Base-by-base conservation (phyloP, 208 protist species). In the Crithidia thermophila region DNA sequence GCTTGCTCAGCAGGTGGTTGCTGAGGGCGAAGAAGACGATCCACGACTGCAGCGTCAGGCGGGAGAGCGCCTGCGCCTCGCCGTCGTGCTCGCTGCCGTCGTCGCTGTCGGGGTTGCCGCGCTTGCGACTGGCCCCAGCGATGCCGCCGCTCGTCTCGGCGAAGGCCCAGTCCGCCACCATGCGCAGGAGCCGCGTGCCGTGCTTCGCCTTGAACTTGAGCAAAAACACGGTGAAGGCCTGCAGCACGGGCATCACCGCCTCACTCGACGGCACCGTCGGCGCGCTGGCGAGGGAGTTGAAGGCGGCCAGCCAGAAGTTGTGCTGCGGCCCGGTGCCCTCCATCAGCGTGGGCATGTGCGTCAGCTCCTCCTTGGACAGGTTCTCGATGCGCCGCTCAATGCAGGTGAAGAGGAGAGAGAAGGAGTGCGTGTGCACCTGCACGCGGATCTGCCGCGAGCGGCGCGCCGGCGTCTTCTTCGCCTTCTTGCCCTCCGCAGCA, bases 191-290 rank as follows among this genome's bases (percentile, higher is more conserved):
- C 65, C 63, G 67, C 21, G 62, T 63, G 52, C 88, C 90, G 50
- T 93, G 82, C 64, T 93, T 92, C 20, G 88, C 74, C 80, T 93
- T 93, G 68, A 96, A 96, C 75, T 96, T 96, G 30, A 96, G 52
- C 57, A 93, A 85, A 66, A 96, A 94, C 33, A 82, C 75, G 4
- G 70, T 84, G 80, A 91, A 96, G 45, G 88, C 86, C 61, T 90
- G 72, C 51, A 94, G 63, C 31, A 94, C 84, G 14, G 91, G 82
- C 62, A 75, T 70, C 25, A 91, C 61, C 53, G 82, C 72, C 70
- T 94, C 88, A 31, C 67, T 77, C 27, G 91, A 74, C 45, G 88
- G 91, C 33, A 88, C 67, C 18, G 79, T 43, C n/a, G 77, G 75
- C 40, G 81, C 72, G 13, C 71, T 64, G 10, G 88, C 84, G 46